phyloP scores from a whole-genome alignment of 139 green algal genomes.

The Mesotaenium endlicherianum region DNA sequence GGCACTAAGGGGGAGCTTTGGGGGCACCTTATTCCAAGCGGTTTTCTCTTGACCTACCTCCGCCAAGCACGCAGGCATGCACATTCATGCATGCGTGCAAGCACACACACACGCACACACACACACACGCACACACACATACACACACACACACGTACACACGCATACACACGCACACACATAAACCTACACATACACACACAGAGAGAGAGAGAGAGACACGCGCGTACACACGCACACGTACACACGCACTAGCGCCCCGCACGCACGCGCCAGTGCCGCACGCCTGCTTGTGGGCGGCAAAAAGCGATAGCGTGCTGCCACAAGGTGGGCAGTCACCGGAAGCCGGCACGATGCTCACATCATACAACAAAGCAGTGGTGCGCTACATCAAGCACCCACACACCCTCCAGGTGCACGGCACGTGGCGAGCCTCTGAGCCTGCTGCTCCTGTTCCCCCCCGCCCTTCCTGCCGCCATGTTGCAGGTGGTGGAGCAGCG shows the following conservation, averaged over 20 bases:
- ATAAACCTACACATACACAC: too few species aligned
- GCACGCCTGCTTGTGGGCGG: too few species aligned
- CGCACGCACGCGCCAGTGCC: too few species aligned
- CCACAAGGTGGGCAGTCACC: too few species aligned
- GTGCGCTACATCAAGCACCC: neutral
- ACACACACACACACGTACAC: neutral
- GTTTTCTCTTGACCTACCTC: too few species aligned
- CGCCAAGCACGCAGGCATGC: neutral
- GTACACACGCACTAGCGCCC: neutral
- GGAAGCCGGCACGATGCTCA: too few species aligned
- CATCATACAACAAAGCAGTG: too few species aligned
- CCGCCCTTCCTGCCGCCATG: neutral
- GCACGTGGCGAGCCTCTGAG: neutral
- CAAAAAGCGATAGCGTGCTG: too few species aligned
- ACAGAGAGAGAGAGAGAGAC: neutral
- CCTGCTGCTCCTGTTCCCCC: too few species aligned
- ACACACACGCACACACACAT: neutral
- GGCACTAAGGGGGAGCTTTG: too few species aligned
- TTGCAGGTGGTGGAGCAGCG: conserved; percentile 15
- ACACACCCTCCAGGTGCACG: neutral
- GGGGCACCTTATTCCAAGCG: too few species aligned
- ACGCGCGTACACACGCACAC: neutral
- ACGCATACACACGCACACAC: neutral
- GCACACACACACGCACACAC: neutral
- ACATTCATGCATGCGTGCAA: neutral